Evolutionary conservation across 129 eudicot genomes (phyloP).

Genomic region (Escallonia rubra): DNA sequence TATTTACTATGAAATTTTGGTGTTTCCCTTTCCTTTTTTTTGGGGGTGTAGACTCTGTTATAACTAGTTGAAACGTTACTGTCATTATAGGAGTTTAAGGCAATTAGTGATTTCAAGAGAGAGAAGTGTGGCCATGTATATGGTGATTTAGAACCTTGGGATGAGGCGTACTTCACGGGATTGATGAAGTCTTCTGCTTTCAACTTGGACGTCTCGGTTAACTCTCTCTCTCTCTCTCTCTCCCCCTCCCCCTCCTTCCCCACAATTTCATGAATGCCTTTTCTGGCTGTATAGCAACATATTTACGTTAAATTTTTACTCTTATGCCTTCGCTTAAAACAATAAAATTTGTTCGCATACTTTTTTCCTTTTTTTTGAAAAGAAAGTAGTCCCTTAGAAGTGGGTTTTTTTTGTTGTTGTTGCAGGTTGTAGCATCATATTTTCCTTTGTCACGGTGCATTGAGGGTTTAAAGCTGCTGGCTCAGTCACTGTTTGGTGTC

Average conservation of each 20-base stretch:
- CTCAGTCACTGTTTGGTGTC: conserved; percentile 76
- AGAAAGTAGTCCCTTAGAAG: too few species aligned
- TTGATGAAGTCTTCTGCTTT: conserved; percentile 72
- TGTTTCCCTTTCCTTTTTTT: background rate
- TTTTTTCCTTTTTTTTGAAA: background rate
- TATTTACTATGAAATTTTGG: background rate
- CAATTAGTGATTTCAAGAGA: conserved; percentile 57
- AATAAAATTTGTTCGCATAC: background rate
- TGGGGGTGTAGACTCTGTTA: conserved; percentile 1
- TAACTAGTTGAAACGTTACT: conserved; percentile 10
- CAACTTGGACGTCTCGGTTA: conserved; percentile 62
- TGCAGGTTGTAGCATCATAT: conserved; percentile 74
- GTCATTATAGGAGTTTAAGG: conserved; percentile 55
- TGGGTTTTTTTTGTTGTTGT: background rate
- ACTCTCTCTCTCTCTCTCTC: conserved; percentile 12
- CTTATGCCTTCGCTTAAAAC: too few species aligned
- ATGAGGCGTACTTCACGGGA: conserved; percentile 70
- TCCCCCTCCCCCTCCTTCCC: background rate
- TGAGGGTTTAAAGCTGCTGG: conserved; percentile 75
- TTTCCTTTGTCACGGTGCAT: conserved; percentile 80
- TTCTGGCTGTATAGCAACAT: too few species aligned
- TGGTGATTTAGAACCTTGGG: conserved; percentile 87
- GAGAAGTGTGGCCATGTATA: conserved; percentile 35
- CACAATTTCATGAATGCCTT: background rate
- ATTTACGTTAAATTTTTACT: too few species aligned